phyloP scores from a whole-genome alignment of 768 basidiomycete genomes.

The Melanogaster broomeanus region DNA sequence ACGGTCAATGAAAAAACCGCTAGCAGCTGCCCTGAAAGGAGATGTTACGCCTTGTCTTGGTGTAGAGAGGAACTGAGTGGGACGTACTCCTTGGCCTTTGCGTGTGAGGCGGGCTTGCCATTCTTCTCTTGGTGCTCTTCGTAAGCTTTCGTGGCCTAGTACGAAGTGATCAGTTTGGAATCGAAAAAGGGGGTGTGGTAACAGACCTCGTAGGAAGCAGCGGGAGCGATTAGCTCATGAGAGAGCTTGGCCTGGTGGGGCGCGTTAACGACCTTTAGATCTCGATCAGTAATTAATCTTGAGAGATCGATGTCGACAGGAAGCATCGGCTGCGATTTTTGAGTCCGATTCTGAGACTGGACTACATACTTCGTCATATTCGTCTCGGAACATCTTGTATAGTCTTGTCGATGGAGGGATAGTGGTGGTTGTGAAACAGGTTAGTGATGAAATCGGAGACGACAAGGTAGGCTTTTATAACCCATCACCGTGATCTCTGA shows the following conservation, averaged over 20 bases:
- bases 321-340: too few species aligned
- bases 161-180: background rate
- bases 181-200: background rate
- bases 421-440: too few species aligned
- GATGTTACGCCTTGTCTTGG: background rate
- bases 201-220: constrained; percentile 63
- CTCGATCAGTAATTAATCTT: constrained; percentile 5
- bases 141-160: constrained; percentile 67
- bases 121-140: constrained; percentile 51
- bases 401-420: too few species aligned
- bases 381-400: too few species aligned
- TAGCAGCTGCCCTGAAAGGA: constrained; percentile 57
- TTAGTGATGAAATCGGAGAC: too few species aligned
- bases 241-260: constrained; percentile 60
- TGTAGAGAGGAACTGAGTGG: constrained; percentile 15
- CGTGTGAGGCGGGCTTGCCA: constrained; percentile 53
- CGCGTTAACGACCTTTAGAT: constrained; percentile 44
- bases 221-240: constrained; percentile 68
- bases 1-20: constrained; percentile 54
- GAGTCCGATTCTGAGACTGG: too few species aligned
- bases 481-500: too few species aligned
- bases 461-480: too few species aligned
- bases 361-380: too few species aligned
- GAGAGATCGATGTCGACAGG: too few species aligned
- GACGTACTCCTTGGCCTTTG: constrained; percentile 58